Base-by-base conservation (phyloP, 208 protist species). In the Trypanosoma avium region DNA sequence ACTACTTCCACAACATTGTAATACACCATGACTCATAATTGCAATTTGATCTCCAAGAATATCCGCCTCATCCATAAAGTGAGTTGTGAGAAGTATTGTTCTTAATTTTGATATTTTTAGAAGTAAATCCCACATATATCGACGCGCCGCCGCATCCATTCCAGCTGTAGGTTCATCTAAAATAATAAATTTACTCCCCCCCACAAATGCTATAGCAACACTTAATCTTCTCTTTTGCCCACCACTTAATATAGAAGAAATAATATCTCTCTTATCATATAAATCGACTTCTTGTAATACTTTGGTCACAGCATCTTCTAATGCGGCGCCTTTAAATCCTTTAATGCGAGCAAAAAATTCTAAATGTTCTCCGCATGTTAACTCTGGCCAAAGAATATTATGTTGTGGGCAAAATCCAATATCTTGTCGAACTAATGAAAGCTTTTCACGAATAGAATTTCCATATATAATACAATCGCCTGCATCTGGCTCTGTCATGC, bases 41-140 rank as follows among this genome's bases (percentile, higher is more conserved):
- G 87, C 95, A 49, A 99, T 95, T 22, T 82, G 78, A 70, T 98
- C 83, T 30, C 86, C 83, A 10, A 99, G 81, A 29, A 92, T 63
- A 57, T 98, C 94, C 8, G 96, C 96, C 67, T 98, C 96, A 58
- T 98, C 95, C 92, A 98, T 96, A 68, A 77, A 91, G 57, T 97
- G 94, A n/a, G 88, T 90, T 0, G 74, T 80, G 21, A 80, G 62
- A 13, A 80, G 57, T 52, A 81, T 73, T 33, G 57, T 65, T 60
- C 43, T 62, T 13, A 19, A 43, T 8, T 2, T 33, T 61, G 24
- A 57, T 40, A 62, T 60, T n/a, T 32, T 33, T 0, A 64, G 40
- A n/a, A 74, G 57, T 12, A 86, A 32, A n/a, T 67, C 54, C 82
- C 82, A 90, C 29, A 79, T 55, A 46, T 61, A 46, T 17, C 78